phyloP scores from a whole-genome alignment of 2,329 filamentous ascomycete genomes.

The Pleoardoris graminearum region DNA sequence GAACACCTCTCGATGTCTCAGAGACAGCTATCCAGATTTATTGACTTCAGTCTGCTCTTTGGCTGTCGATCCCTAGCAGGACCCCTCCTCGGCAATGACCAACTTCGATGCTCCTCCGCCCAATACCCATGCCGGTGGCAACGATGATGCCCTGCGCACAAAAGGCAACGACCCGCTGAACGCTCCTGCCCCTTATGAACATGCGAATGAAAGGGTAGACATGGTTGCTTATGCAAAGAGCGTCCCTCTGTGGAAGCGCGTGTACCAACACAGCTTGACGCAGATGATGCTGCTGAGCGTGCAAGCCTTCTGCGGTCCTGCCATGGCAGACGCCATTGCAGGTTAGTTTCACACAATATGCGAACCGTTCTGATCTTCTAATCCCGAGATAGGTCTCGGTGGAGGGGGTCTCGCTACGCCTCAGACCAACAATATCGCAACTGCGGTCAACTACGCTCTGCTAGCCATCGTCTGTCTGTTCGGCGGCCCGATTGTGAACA shows the following conservation, averaged over 20 bases:
- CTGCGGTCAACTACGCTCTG: slow-evolving; percentile 34
- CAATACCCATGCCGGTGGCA: slow-evolving; percentile 38
- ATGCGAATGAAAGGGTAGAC: slow-evolving; percentile 41
- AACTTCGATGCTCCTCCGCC: slow-evolving; percentile 35
- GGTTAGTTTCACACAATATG: slow-evolving; percentile 13
- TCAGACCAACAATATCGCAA: slow-evolving; percentile 49
- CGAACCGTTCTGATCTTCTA: not conserved
- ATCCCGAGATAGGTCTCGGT: slow-evolving; percentile 23
- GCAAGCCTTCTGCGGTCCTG: slow-evolving; percentile 48
- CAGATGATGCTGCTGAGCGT: slow-evolving; percentile 55
- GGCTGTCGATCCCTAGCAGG: not conserved
- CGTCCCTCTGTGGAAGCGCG: slow-evolving; percentile 49
- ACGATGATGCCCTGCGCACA: slow-evolving; percentile 33
- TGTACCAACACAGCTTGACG: slow-evolving; percentile 54
- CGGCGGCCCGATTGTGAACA: slow-evolving; percentile 53
- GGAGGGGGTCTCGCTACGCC: slow-evolving; percentile 53
- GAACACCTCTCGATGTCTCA: not conserved
- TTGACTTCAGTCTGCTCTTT: not conserved
- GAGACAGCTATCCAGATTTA: not conserved
- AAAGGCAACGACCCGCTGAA: slow-evolving; percentile 33
- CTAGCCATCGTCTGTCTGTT: slow-evolving; percentile 46
- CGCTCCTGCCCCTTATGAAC: slow-evolving; percentile 13
- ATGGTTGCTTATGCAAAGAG: slow-evolving; percentile 39
- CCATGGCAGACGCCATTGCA: slow-evolving; percentile 38
- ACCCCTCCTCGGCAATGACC: slow-evolving; percentile 23